phyloP scores from a whole-genome alignment of 768 basidiomycete genomes.

The Sporobolomyces pararoseus region DNA sequence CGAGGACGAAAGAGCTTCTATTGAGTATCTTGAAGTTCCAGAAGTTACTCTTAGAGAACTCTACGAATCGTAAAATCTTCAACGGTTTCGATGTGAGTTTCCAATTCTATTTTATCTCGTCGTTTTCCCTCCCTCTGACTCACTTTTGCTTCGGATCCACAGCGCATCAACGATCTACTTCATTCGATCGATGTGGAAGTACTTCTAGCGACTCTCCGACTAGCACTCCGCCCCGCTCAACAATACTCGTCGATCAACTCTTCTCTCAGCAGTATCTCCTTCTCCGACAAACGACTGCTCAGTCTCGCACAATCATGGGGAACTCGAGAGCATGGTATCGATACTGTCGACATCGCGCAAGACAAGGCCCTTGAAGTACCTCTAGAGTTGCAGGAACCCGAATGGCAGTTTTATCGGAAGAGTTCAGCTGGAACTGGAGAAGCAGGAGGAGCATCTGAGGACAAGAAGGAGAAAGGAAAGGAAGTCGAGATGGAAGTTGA shows the following conservation, averaged over 20 bases:
- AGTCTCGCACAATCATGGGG: conserved; percentile 77
- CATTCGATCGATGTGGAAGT: conserved; percentile 85
- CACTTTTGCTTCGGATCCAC: not conserved
- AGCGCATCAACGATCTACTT: conserved; percentile 87
- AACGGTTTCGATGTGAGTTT: conserved; percentile 87
- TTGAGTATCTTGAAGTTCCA: conserved; percentile 83
- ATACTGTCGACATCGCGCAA: conserved; percentile 65
- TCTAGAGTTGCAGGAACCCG: conserved; percentile 44
- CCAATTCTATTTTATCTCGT: not conserved
- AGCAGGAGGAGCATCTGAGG: not conserved
- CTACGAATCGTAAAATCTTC: conserved; percentile 94
- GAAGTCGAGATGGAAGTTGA: conserved; percentile 41
- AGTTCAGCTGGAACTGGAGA: not conserved
- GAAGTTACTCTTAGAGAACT: conserved; percentile 87
- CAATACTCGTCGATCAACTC: conserved; percentile 87
- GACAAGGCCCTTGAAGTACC: conserved; percentile 47
- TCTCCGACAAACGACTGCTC: conserved; percentile 73
- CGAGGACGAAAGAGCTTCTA: conserved; percentile 66
- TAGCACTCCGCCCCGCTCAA: conserved; percentile 86
- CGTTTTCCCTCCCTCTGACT: not conserved
- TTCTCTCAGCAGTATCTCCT: conserved; percentile 62
- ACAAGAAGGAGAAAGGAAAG: conserved; percentile 36
- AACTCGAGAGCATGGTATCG: conserved; percentile 72
- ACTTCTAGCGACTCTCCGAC: conserved; percentile 72
- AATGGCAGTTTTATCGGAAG: conserved; percentile 48